Conservation (phyloP, 176 grass and related monocot genomes). For the Musa beccarii region DNA sequence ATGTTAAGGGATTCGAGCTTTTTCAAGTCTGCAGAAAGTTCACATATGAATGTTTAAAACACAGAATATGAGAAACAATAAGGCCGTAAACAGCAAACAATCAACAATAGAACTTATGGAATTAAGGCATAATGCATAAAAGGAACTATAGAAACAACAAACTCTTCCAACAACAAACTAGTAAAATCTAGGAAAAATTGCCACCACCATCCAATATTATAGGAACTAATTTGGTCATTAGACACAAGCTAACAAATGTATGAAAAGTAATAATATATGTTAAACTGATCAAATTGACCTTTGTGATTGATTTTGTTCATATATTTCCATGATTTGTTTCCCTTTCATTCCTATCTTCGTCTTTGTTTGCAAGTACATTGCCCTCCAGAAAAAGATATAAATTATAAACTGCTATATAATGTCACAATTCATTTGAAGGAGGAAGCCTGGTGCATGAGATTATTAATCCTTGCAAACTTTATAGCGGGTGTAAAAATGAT, state of each 20-base stretch:
- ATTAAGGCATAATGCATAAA: neutral
- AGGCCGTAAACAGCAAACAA: no score
- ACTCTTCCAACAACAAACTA: neutral
- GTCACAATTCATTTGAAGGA: no score
- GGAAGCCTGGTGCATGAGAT: neutral
- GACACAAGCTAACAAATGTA: no score
- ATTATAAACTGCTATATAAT: no score
- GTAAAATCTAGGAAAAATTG: neutral
- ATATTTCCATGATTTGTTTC: no score
- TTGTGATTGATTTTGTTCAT: no score
- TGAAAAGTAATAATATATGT: neutral
- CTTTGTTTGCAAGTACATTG: no score
- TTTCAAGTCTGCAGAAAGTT: conserved; percentile 57
- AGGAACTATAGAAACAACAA: conserved; percentile 1
- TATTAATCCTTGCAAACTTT: neutral
- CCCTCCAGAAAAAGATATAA: no score
- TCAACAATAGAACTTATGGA: neutral
- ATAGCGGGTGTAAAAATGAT: neutral
- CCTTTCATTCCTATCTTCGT: no score
- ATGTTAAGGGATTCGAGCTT: conserved; percentile 85
- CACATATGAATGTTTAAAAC: neutral
- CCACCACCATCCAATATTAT: neutral
- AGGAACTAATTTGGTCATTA: no score
- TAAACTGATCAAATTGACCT: neutral
- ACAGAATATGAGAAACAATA: no score